Evolutionary conservation across 441 rosid species (phyloP), one percentile per base, ranked within the genome.

Genomic region (Bocquillonia castaneifolia): DNA sequence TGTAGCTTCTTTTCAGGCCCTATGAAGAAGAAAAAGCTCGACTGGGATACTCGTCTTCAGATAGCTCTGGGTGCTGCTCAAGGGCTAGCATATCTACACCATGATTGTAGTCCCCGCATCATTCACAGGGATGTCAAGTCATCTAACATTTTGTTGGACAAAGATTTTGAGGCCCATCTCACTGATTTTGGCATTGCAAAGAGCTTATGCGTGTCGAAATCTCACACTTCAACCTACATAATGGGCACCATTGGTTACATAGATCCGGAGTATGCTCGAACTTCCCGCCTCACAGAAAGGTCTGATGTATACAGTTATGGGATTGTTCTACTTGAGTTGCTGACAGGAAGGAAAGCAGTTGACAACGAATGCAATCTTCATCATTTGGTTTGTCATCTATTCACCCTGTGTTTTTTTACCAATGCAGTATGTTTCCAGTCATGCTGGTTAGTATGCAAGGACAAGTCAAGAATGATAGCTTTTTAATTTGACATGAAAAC

Each of bases 131-230:
- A 94, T 50, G 93, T 92, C 22, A 94, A 94, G 80, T 90, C 99
- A 0, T 90, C 97, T 0, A 94, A 94, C 75, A 88, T 94, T 75
- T 81, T 94, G 40, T 70, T 94, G 77, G 99, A 92, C 82, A 90
- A 84, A 67, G 98, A 92, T 69, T 84, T 82, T 7, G 99, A 92
- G 75, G 83, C 99, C 31, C 99, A 91, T 79, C 90, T 94, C 64
- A 92, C 99, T 26, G 99, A 94, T 81, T 94, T 94, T 29, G 99
- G 99, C 72, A 94, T 94, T 67, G 99, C 99, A 1, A 94, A 92
- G 82, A 83, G 84, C 78, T 70, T 94, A 25, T 92, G 98, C 67
- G 66, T 82, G 8, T 86, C 98, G 5, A 92, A 94, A 77, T 71
- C 97, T 4, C 84, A 92, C 72, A 90, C 98, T 42, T 94, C 94